A percentile compares a stretch with the other conserved stretches of the same genome.
Evolutionary conservation across 2,329 filamentous ascomycete genomes (phyloP).

Genomic region (Tolypocladium sp.): DNA sequence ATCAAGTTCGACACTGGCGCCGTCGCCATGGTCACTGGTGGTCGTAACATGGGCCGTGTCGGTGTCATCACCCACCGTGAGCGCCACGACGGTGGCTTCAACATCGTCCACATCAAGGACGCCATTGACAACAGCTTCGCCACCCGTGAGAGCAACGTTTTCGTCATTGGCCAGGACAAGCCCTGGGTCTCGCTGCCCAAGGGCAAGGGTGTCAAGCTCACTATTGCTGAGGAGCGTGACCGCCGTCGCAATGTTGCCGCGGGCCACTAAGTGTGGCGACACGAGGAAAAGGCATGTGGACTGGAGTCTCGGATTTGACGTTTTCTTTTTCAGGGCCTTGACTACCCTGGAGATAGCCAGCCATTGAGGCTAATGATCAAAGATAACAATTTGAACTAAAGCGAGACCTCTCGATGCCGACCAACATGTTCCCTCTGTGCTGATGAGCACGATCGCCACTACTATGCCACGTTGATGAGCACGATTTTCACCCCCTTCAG

Average conservation of each 20-base stretch:
- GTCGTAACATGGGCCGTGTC: slow-evolving; percentile 99
- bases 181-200: slow-evolving; percentile 99
- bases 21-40: slow-evolving; percentile 97
- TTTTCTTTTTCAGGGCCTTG: slow-evolving; percentile 18
- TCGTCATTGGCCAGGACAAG: slow-evolving; percentile 98
- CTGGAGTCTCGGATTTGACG: slow-evolving; percentile 32
- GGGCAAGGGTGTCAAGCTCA: slow-evolving; percentile 99
- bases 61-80: slow-evolving; percentile 99
- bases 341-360: slow-evolving; percentile 25
- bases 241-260: slow-evolving; percentile 67
- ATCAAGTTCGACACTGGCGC: slow-evolving; percentile 98
- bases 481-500: neutral
- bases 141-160: slow-evolving; percentile 98
- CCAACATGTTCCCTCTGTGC: neutral
- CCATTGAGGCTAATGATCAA: slow-evolving; percentile 25
- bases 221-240: slow-evolving; percentile 98
- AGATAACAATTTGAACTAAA: slow-evolving; percentile 15
- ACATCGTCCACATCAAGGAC: slow-evolving; percentile 99
- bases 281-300: slow-evolving; percentile 25
- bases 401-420: neutral
- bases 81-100: slow-evolving; percentile 99
- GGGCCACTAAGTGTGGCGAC: slow-evolving; percentile 35
- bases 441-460: neutral
- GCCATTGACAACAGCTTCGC: slow-evolving; percentile 99
- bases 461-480: neutral